Conservation (phyloP, 2,329 filamentous ascomycete species). For the Fusarium pininemorale region DNA sequence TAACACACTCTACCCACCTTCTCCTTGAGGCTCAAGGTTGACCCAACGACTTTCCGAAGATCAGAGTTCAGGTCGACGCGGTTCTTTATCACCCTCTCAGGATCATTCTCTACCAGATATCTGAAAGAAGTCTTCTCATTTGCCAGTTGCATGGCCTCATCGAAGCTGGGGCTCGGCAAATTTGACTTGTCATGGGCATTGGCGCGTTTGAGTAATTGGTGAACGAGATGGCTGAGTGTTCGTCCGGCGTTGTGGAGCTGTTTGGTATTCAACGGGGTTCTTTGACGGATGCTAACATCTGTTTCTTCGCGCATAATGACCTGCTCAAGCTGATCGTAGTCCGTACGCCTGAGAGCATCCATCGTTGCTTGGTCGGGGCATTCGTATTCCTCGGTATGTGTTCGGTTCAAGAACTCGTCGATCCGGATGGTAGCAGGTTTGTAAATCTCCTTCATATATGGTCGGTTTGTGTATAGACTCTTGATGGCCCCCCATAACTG, state of each 20-base stretch:
- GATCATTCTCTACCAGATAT: constrained; percentile 44
- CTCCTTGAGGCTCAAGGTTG: constrained; percentile 44
- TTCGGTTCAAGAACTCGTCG: constrained; percentile 41
- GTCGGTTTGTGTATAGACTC: constrained; percentile 44
- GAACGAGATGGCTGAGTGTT: constrained; percentile 43
- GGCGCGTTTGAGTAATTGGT: constrained; percentile 44
- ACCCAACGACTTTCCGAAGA: constrained; percentile 43
- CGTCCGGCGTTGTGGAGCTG: constrained; percentile 44
- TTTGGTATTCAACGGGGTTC: constrained; percentile 35
- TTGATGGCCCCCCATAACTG: constrained; percentile 46
- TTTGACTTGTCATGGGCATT: constrained; percentile 33
- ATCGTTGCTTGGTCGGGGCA: constrained; percentile 37
- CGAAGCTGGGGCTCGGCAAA: constrained; percentile 40
- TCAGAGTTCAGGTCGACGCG: constrained; percentile 43
- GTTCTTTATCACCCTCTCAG: constrained; percentile 37
- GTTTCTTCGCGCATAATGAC: constrained; percentile 44
- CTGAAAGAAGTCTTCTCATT: constrained; percentile 23
- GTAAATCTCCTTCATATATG: constrained; percentile 50
- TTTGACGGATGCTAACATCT: constrained; percentile 26
- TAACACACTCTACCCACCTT: constrained; percentile 61
- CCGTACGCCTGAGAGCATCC: constrained; percentile 28
- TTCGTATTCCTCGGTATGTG: constrained; percentile 45
- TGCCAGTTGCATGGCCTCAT: constrained; percentile 43
- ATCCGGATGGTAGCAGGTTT: constrained; percentile 42
- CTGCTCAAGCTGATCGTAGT: constrained; percentile 46